Percentiles rank a stretch among this genome's conserved stretches.
phyloP scores from a whole-genome alignment of 129 eudicot species.

The Centrapalus pauciflorus region DNA sequence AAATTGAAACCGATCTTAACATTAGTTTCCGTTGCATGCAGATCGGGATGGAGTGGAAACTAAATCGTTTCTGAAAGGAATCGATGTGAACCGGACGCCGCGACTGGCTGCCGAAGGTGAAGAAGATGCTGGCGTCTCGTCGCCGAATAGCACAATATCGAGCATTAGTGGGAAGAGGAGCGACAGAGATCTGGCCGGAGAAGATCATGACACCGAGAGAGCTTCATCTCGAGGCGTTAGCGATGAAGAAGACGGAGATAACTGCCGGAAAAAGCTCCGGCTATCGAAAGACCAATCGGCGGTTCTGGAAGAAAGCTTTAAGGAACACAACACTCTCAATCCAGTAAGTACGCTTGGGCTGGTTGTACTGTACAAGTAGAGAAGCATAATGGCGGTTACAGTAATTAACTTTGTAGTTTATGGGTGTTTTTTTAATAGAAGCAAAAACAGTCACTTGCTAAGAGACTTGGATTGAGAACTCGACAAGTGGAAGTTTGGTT shows the following conservation, averaged over 20 bases:
- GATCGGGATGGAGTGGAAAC: conserved; percentile 62
- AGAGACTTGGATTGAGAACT: conserved; percentile 74
- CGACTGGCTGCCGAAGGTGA: conserved; percentile 46
- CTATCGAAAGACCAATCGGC: conserved; percentile 89
- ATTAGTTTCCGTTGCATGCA: conserved; percentile 27
- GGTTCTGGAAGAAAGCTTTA: conserved; percentile 88
- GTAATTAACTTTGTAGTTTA: too few species aligned
- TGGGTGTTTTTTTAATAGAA: conserved; percentile 47
- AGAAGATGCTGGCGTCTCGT: conserved; percentile 82
- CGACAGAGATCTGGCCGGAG: conserved; percentile 47
- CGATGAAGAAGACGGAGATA: conserved; percentile 89
- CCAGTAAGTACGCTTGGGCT: conserved; percentile 49
- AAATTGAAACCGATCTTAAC: conserved; percentile 1
- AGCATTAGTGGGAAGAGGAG: conserved; percentile 85
- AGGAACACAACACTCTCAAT: conserved; percentile 90
- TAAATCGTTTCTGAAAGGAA: conserved; percentile 70
- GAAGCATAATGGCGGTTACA: background rate
- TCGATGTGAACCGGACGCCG: conserved; percentile 82
- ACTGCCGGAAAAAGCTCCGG: conserved; percentile 79
- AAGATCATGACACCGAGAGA: conserved; percentile 53
- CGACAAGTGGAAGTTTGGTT: conserved; percentile 99
- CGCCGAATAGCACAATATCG: conserved; percentile 93
- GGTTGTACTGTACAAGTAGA: conserved; percentile 8
- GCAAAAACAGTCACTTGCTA: conserved; percentile 80
- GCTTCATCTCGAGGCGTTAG: conserved; percentile 62